A percentile compares a stretch with the other conserved stretches of the same genome.
phyloP scores from a whole-genome alignment of 306 rosid species.

The Heteromeles arbutifolia region DNA sequence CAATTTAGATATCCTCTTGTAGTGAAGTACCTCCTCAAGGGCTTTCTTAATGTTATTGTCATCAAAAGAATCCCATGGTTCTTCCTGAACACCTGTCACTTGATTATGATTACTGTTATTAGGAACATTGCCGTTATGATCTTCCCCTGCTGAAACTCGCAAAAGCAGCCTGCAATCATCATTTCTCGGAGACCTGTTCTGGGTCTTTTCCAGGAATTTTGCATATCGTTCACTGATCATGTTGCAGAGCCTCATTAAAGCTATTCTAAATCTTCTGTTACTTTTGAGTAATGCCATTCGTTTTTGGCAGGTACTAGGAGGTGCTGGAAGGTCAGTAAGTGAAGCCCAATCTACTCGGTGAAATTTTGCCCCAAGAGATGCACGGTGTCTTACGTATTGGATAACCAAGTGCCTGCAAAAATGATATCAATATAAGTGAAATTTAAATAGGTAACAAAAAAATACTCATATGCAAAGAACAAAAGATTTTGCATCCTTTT shows the following conservation, averaged over 20 bases:
- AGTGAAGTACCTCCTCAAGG: constrained; percentile 68
- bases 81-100: constrained; percentile 34
- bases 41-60: constrained; percentile 46
- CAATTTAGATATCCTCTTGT: constrained; percentile 59
- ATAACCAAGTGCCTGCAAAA: constrained; percentile 71
- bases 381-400: constrained; percentile 80
- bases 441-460: constrained; percentile 4
- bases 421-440: constrained; percentile 16
- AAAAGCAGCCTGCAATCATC: constrained; percentile 35
- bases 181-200: constrained; percentile 32
- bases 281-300: constrained; percentile 56
- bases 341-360: constrained; percentile 68
- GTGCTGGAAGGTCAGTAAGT: constrained; percentile 73
- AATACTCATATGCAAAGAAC: not conserved
- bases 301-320: constrained; percentile 60
- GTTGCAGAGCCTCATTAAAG: constrained; percentile 79
- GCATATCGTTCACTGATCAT: constrained; percentile 63
- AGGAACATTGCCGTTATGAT: constrained; percentile 10
- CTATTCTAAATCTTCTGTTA: constrained; percentile 53
- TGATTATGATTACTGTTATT: constrained; percentile 21
- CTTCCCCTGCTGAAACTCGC: constrained; percentile 32
- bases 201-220: constrained; percentile 46
- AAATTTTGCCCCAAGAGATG: constrained; percentile 59
- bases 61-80: constrained; percentile 81
- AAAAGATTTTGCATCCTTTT: not conserved